Conservation (phyloP, 352 stramenopile genomes). For the Phytophthora aleatoria region DNA sequence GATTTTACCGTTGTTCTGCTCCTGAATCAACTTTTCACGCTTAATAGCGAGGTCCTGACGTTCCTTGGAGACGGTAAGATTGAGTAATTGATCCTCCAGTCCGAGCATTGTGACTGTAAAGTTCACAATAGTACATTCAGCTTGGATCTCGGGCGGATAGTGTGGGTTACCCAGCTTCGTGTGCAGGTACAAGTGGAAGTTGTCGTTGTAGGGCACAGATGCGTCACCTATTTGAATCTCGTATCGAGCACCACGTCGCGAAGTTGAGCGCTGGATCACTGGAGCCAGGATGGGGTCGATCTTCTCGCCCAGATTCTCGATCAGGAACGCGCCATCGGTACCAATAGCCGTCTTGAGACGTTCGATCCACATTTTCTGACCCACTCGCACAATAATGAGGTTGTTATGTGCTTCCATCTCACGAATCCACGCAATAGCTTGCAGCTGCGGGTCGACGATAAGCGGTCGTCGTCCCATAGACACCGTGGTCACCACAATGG, state of each 20-base stretch:
- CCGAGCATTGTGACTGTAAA: constrained; percentile 94
- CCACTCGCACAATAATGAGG: constrained; percentile 93
- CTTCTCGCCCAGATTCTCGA: constrained; percentile 95
- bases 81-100: constrained; percentile 93
- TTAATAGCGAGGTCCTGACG: constrained; percentile 83
- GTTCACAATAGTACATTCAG: constrained; percentile 95
- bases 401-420: constrained; percentile 92
- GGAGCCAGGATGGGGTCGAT: constrained; percentile 94
- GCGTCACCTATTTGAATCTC: constrained; percentile 96
- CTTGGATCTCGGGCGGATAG: constrained; percentile 95
- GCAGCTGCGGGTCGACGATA: constrained; percentile 94
- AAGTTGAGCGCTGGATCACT: constrained; percentile 94
- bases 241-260: constrained; percentile 91
- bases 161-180: constrained; percentile 96
- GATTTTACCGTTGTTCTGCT: constrained; percentile 96
- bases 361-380: constrained; percentile 94
- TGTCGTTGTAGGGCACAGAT: constrained; percentile 93
- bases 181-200: constrained; percentile 94
- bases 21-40: constrained; percentile 91
- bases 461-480: constrained; percentile 90
- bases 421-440: constrained; percentile 94
- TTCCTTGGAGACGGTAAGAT: constrained; percentile 93
- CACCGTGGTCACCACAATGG: constrained; percentile 92
- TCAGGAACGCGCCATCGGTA: constrained; percentile 92
- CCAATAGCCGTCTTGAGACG: constrained; percentile 94